Evolutionary conservation across 805 yeast genomes (phyloP).

Genomic region (Candida hungchunana): DNA sequence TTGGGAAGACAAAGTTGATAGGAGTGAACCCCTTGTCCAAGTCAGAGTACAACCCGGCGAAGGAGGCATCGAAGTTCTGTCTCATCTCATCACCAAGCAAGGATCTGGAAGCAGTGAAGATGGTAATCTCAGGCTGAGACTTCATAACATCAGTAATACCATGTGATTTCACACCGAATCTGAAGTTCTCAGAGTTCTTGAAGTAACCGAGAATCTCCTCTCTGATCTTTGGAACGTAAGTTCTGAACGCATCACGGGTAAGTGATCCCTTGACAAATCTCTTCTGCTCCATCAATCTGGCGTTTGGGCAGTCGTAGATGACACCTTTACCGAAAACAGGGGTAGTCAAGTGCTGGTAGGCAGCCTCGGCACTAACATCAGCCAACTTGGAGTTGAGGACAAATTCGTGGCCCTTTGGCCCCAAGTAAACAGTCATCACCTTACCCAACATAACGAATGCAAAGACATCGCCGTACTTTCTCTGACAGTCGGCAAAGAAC

Average conservation of each 20-base stretch:
- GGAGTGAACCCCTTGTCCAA: conserved; percentile 97
- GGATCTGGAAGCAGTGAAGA: conserved; percentile 92
- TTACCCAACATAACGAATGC: conserved; percentile 86
- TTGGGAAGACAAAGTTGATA: conserved; percentile 90
- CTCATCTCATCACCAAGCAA: conserved; percentile 91
- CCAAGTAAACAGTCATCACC: conserved; percentile 92
- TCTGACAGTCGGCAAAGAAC: conserved; percentile 74
- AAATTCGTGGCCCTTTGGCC: conserved; percentile 97
- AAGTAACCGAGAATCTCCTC: conserved; percentile 74
- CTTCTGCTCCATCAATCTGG: conserved; percentile 95
- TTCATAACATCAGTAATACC: conserved; percentile 68
- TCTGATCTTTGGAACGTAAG: conserved; percentile 83
- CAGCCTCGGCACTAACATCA: conserved; percentile 95
- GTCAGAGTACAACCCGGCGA: conserved; percentile 83
- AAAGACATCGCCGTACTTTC: conserved; percentile 88
- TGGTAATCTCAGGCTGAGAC: conserved; percentile 91
- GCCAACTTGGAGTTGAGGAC: conserved; percentile 84
- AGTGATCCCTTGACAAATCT: conserved; percentile 90
- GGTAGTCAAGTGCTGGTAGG: conserved; percentile 95
- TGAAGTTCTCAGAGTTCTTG: conserved; percentile 45
- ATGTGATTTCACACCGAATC: conserved; percentile 31
- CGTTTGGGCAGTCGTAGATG: conserved; percentile 93
- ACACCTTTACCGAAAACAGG: conserved; percentile 98
- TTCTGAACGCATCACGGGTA: conserved; percentile 76
- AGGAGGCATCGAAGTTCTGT: conserved; percentile 70